Evolutionary conservation across 2,329 filamentous ascomycete genomes (phyloP).

Genomic region (Elsinoe arachidis): DNA sequence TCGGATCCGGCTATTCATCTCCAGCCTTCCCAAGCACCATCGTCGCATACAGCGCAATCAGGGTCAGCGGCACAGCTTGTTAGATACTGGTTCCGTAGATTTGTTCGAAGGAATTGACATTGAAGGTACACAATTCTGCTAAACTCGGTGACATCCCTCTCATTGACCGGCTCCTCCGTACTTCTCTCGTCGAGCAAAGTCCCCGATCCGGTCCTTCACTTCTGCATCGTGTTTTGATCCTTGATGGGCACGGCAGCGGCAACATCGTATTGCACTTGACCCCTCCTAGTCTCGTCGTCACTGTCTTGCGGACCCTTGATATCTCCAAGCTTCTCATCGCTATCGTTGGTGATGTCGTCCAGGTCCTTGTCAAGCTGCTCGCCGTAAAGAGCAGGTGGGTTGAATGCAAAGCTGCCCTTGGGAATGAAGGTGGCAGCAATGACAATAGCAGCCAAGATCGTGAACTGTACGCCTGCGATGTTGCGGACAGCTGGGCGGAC

Average conservation of each 20-base stretch:
- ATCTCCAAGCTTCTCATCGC: neutral
- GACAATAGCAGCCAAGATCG: constrained; percentile 35
- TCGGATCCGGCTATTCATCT: neutral
- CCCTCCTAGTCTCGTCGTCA: constrained; percentile 1
- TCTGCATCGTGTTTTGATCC: constrained; percentile 5
- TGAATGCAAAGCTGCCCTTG: constrained; percentile 36
- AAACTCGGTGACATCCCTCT: too few relatives aligned
- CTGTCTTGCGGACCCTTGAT: neutral
- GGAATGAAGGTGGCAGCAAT: constrained; percentile 40
- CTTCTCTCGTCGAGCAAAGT: too few relatives aligned
- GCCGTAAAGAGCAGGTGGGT: constrained; percentile 37
- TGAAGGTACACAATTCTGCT: too few relatives aligned
- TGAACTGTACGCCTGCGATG: constrained; percentile 42
- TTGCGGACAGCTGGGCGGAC: constrained; percentile 36
- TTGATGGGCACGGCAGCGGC: constrained; percentile 2
- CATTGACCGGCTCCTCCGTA: too few relatives aligned
- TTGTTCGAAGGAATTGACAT: too few relatives aligned
- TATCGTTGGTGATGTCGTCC: neutral
- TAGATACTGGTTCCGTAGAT: too few relatives aligned
- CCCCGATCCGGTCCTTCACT: too few relatives aligned
- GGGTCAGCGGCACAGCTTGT: neutral
- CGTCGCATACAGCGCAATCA: neutral
- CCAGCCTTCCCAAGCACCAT: neutral
- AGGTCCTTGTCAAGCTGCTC: constrained; percentile 28
- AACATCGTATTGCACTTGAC: constrained; percentile 7